Conservation (phyloP, 2,329 filamentous ascomycete genomes). For the Leptodontidium sp. region DNA sequence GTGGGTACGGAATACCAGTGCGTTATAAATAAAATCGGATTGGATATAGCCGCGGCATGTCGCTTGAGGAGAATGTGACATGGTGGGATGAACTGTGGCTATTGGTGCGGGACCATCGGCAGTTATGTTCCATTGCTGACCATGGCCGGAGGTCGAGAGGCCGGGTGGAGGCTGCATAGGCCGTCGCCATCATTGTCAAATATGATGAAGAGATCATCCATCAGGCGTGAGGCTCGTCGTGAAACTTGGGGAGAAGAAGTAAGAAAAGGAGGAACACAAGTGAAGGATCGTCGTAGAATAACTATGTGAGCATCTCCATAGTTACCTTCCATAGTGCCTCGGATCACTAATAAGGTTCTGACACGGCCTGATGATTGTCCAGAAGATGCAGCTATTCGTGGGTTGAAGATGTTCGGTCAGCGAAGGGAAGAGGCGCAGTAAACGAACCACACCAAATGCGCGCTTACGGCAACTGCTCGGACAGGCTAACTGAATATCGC, state of each 20-base stretch:
- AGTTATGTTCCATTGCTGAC: neutral
- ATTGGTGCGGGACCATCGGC: constrained; percentile 7
- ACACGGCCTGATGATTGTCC: neutral
- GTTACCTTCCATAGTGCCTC: neutral
- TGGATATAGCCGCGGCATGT: constrained; percentile 19
- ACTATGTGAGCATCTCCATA: no score
- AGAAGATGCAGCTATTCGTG: constrained; percentile 12
- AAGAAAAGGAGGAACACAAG: neutral
- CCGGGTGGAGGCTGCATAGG: neutral
- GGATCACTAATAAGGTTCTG: neutral
- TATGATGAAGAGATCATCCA: neutral
- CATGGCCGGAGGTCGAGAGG: no score
- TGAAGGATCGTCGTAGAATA: neutral
- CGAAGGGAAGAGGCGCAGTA: constrained; percentile 18
- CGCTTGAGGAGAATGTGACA: constrained; percentile 12
- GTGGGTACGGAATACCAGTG: neutral
- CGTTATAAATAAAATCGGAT: constrained; percentile 13
- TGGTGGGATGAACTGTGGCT: neutral
- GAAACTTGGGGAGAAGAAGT: neutral
- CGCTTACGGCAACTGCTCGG: constrained; percentile 8
- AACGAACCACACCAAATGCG: constrained; percentile 3
- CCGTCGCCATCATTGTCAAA: neutral
- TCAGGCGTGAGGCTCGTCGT: neutral
- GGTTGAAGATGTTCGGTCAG: constrained; percentile 8
- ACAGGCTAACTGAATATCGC: neutral